Evolutionary conservation across 768 basidiomycete species (phyloP), one percentile per base, ranked within the genome.

Genomic region (Ephemerocybe angulata): DNA sequence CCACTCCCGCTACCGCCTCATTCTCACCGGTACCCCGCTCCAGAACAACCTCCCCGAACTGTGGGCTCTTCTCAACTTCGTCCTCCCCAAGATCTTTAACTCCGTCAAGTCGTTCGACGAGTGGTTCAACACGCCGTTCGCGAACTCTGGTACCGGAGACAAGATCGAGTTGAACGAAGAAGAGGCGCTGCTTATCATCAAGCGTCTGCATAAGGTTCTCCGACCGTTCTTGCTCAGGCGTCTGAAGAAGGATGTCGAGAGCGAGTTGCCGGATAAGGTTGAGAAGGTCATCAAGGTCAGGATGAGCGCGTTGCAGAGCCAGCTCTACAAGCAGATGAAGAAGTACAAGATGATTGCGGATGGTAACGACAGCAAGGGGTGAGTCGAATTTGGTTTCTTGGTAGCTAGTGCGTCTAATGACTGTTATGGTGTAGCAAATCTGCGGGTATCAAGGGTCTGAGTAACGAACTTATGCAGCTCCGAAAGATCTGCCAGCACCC

Each of bases 41-140:
- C 94, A 98, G 72, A 98, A 98, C 75, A 98, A 98, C 69, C 84
- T 98, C 31, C 93, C 94, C 4, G 95, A 98, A 70, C 73, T 98
- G 38, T 97, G 95, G 94, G 82, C 95, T 0, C 78, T 97, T 43
- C 86, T 98, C 65, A 98, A 98, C 70, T 98, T 98, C 66, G 94
- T 89, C 31, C 79, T 94, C 4, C 93, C 93, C 15, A 93, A 91
- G 72, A 85, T 98, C 67, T 98, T 99, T 81, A 98, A 98, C 75
- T 98, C 96, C 0, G 94, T 97, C 57, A 96, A 98, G 69, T 96
- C 94, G 19, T 98, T 99, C 68, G 97, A 98, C 64, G 97, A 98
- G 66, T 99, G 97, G 97, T 99, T 98, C 81, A 98, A 98, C 75
- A 97, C 96, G 1, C 97, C 97, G 0, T 99, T 99, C 61, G 96